Base-by-base conservation (phyloP, 2,329 filamentous ascomycete genomes). In the Xylogone sp. region DNA sequence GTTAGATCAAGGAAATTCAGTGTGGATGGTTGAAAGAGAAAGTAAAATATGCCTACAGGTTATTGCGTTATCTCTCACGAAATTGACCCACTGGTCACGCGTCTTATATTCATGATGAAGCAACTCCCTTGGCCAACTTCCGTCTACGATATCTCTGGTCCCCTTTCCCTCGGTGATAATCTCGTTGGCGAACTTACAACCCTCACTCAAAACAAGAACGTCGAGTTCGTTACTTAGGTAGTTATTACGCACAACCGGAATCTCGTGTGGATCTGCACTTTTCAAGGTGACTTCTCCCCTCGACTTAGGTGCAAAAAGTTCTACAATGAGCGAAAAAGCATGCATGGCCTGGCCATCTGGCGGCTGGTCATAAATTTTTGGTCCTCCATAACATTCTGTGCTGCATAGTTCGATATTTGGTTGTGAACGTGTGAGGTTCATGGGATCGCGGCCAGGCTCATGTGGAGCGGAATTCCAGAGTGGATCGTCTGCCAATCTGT, bases 341-440 rank as follows among this genome's bases (percentile, higher is more conserved):
- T 80, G 72, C 50, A 82, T 72, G 18, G 74, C 68, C 43, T 82
- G 71, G 2, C 71, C 66, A 50, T 62, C 56, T 0, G 81, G 82
- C 49, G 75, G 78, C 34, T 81, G 67, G 19, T 71, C 68, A 53
- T 74, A 83, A 53, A 83, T 78, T 56, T 81, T 81, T 0, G 81
- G 81, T 0, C 79, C 79, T 3, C 79, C 79, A 56, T 83, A 84
- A 59, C 78, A 79, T 60, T 84, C 82, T 0, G 81, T 84, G 27
- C 74, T 80, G 67, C 83, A 85, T 65, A 83, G 78, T 59, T 86
- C 83, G 46, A 83, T 63, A 58, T 84, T 81, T 0, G 83, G 80
- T 59, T 86, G 83, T 5, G 66, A 64, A 0, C 71, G 66, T 0
- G 75, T 76, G 16, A 86, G 68, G 18, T 78, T 80, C 82, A 87